Conservation (phyloP, 495 filamentous ascomycete genomes). For the Tuber calosporum region DNA sequence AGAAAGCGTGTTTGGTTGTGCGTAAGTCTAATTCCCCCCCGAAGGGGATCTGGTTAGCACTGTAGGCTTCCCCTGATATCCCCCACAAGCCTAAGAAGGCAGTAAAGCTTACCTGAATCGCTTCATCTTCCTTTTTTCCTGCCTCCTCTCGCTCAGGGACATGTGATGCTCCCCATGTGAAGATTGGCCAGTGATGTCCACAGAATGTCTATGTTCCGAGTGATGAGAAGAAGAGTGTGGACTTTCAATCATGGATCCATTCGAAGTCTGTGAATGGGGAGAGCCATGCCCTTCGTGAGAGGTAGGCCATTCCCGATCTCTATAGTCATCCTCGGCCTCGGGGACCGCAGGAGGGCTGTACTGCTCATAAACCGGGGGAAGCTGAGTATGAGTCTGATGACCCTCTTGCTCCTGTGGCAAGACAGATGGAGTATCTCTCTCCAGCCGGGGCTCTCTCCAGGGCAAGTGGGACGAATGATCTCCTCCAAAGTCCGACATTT, state of each 20-base stretch:
- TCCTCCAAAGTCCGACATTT: conserved; percentile 40
- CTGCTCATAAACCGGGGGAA: conserved; percentile 38
- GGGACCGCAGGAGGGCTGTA: conserved; percentile 36
- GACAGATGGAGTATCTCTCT: conserved; percentile 40
- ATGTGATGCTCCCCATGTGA: conserved; percentile 40
- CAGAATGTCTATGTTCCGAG: conserved; percentile 37
- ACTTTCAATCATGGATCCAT: conserved; percentile 41
- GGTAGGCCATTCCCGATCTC: conserved; percentile 36
- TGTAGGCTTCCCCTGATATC: neutral
- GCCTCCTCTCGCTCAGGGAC: conserved; percentile 53
- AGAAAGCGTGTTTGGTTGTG: conserved; percentile 94
- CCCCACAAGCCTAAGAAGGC: neutral
- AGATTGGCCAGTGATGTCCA: conserved; percentile 38
- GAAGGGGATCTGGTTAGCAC: conserved; percentile 6
- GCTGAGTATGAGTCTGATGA: conserved; percentile 33
- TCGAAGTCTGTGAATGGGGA: conserved; percentile 35
- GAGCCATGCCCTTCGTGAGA: conserved; percentile 40
- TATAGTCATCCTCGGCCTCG: conserved; percentile 34
- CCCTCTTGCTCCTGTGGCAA: conserved; percentile 35
- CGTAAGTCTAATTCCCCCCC: conserved; percentile 59
- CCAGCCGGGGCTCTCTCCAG: conserved; percentile 38
- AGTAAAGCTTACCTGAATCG: conserved; percentile 66
- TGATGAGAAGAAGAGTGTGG: conserved; percentile 39
- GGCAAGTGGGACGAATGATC: conserved; percentile 38
- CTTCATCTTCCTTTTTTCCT: conserved; percentile 91